phyloP scores from a whole-genome alignment of 2,329 filamentous ascomycete genomes.

The Dothistroma pini region DNA sequence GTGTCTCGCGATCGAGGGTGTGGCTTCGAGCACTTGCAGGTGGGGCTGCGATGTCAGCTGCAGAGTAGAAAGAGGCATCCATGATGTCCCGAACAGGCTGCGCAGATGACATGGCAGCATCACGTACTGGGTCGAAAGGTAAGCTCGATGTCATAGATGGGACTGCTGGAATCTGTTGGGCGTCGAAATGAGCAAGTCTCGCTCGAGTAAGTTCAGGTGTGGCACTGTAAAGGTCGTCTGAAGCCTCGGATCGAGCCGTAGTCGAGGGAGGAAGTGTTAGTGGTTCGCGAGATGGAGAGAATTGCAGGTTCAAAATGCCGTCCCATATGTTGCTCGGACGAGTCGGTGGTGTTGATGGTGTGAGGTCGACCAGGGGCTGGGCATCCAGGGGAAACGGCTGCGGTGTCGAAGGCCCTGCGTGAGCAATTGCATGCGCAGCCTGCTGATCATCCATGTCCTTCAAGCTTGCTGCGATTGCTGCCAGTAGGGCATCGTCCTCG shows the following conservation, averaged over 20 bases:
- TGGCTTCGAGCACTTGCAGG: slow-evolving; percentile 16
- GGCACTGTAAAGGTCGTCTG: slow-evolving; percentile 33
- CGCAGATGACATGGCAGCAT: slow-evolving; percentile 24
- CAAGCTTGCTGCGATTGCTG: slow-evolving; percentile 36
- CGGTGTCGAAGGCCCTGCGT: slow-evolving; percentile 20
- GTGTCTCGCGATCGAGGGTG: slow-evolving; percentile 14
- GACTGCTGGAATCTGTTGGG: slow-evolving; percentile 12
- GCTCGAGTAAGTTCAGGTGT: slow-evolving; percentile 35
- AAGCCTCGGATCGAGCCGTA: slow-evolving; percentile 17
- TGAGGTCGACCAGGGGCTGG: slow-evolving; percentile 29
- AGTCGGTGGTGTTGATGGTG: slow-evolving; percentile 22
- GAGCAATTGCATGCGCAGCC: slow-evolving; percentile 21
- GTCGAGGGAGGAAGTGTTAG: slow-evolving; percentile 8
- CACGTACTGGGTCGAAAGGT: slow-evolving; percentile 33
- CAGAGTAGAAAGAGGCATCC: slow-evolving; percentile 33
- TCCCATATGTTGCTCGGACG: slow-evolving; percentile 19
- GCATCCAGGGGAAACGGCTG: slow-evolving; percentile 8
- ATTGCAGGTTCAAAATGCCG: slow-evolving; percentile 20
- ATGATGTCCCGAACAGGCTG: slow-evolving; percentile 14
- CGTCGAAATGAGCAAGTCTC: slow-evolving; percentile 27
- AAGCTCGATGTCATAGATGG: slow-evolving; percentile 9
- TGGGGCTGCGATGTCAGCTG: slow-evolving; percentile 23
- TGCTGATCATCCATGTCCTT: slow-evolving; percentile 28
- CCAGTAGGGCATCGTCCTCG: slow-evolving; percentile 28
- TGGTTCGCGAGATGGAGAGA: slow-evolving; percentile 13